Base-by-base conservation (phyloP, 768 basidiomycete genomes). In the Russula emetica region DNA sequence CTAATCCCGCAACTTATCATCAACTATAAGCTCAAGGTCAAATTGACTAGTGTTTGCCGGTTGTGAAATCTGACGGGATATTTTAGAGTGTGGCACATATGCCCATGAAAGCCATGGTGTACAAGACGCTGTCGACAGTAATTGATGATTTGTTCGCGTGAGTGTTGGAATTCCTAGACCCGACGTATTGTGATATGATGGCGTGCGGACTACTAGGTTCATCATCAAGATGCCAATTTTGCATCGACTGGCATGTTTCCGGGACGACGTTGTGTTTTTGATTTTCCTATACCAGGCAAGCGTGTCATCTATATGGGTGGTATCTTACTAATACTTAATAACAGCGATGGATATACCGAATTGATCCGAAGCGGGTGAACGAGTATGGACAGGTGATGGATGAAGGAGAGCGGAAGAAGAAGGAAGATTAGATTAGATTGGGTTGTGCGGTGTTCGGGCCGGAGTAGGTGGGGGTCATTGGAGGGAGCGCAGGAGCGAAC, bases 91-190 rank as follows among this genome's bases (percentile, higher is more conserved):
- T 97, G 40, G 90, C 96, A 51, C 96, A 98, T 73, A 94, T 98
- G 88, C 95, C 95, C 22, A 95, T 97, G 88, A 97, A 95, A 74
- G 90, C 95, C 4, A 94, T 98, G 92, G 87, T 94, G 69, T 96
- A 94, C 81, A 97, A 96, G 78, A 86, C 90, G 1, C 79, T 96
- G 63, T 89, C 92, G 51, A 92, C 88, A 1, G 89, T 92, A 54
- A 90, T 95, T 51, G 95, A 96, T 76, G 94, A 98, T 74, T 84
- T 96, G 69, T 92, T 93, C 73, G 87, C 88, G 90, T 93, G 79
- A 70, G 88, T 70, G 51, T 47, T 69, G 40, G 60, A 52, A 20
- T 28, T 30, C 57, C 58, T 64, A 62, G 9, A 26, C 60, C 58
- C 44, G 45, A 8, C 57, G 60, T 14, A 38, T 70, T 49, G 59